These are phyloP conservation scores for Gymnopilus junonius DNA, from an alignment of 768 basidiomycete species.

Conservation along the genomic window DNA sequence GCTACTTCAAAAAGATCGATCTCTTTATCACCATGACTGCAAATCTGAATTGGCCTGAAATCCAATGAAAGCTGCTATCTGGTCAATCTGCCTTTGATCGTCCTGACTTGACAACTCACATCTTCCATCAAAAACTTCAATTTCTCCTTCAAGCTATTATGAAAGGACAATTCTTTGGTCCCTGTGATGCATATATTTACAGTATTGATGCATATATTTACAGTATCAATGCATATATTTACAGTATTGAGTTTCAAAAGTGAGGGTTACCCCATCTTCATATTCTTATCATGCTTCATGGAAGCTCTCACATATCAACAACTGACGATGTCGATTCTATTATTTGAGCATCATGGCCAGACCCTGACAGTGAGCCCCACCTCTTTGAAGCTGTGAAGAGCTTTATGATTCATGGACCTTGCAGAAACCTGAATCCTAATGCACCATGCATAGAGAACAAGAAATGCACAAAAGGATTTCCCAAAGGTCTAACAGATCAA, in stretches of 20 bases:
- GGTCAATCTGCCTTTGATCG: constrained; percentile 20
- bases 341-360: constrained; percentile 47
- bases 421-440: constrained; percentile 35
- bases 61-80: constrained; percentile 3
- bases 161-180: constrained; percentile 44
- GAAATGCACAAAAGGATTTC: constrained; percentile 37
- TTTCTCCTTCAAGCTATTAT: constrained; percentile 38
- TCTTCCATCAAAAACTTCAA: constrained; percentile 44
- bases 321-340: constrained; percentile 42
- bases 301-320: constrained; percentile 33
- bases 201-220: no score
- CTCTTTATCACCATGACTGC: constrained; percentile 54
- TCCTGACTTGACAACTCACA: constrained; percentile 32
- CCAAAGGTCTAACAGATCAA: constrained; percentile 28
- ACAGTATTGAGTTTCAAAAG: constrained; percentile 64
- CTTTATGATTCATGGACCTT: constrained; percentile 41
- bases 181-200: constrained; percentile 46
- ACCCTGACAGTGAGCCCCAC: constrained; percentile 36
- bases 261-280: constrained; percentile 60
- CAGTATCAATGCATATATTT: constrained; percentile 51
- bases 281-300: constrained; percentile 46
- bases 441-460: constrained; percentile 44
- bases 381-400: constrained; percentile 38
- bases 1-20: constrained; percentile 37
- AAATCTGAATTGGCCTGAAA: constrained; percentile 35